Base-by-base conservation (phyloP, 768 basidiomycete species). In the Russula vinacea region DNA sequence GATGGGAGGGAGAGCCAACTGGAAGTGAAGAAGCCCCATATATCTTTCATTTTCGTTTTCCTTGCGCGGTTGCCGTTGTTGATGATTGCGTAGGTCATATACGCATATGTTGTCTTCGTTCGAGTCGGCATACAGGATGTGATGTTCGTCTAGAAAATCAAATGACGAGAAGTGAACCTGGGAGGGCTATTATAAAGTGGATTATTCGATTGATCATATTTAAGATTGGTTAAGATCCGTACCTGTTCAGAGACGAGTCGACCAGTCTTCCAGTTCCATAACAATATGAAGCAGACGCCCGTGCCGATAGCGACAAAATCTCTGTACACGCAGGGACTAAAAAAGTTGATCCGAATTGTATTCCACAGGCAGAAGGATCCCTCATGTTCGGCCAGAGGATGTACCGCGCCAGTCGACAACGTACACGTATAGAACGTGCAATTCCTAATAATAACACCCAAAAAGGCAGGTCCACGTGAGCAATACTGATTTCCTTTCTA, bases 241-340 rank as follows among this genome's bases (percentile, higher is more conserved):
- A 65, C 64, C 59, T 52, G 54, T 13, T 56, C 49, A 8, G 40
- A 61, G 19, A 61, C 55, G 3, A 51, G 26, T 3, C 44, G 19
- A 1, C 64, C 64, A 2, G 54, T 65, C 59, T 65, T 65, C 64
- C 64, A 65, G 26, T 65, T 65, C 64, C 64, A 65, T 14, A 61
- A 39, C 2, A 59, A 61, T n/a, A 65, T 61, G 24, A 51, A 57
- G 16, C 32, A 45, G 32, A 45, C 32, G 26, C 49, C 55, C 19
- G 55, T 45, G 59, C 19, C 55, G 3, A 54, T 50, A 29, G 64
- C 59, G 5, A 65, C 40, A 24, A 45, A 61, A 26, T 65, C 64
- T 1, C 64, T 59, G 13, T 40, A 45, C 2, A 65, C 55, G 19
- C 19, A 45, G 14, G 32, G 40, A 33, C 45, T 24, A 14, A 16